Percentiles rank a stretch among this genome's conserved stretches.
Conservation (phyloP, 2,329 filamentous ascomycete species). For the Aureobasidium subglaciale region DNA sequence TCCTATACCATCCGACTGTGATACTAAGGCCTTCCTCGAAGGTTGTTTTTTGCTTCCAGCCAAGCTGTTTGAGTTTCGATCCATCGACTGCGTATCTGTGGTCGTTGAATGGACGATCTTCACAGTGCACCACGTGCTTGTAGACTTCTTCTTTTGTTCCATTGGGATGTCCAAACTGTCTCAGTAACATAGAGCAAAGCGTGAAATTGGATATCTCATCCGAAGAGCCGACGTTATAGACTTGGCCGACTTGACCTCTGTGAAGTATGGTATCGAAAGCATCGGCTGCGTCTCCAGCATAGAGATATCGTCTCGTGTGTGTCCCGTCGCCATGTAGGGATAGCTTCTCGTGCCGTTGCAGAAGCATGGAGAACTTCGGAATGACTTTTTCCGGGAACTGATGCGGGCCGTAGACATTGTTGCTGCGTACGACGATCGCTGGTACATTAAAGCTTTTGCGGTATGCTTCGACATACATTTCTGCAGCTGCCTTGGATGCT, state of each 20-base stretch:
- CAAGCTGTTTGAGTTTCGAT: conserved; percentile 58
- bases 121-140: conserved; percentile 65
- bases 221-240: conserved; percentile 75
- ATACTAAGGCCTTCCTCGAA: conserved; percentile 57
- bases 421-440: conserved; percentile 70
- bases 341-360: conserved; percentile 59
- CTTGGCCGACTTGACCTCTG: conserved; percentile 63
- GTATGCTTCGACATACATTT: conserved; percentile 63
- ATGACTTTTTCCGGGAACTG: conserved; percentile 60
- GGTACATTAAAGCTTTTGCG: conserved; percentile 75
- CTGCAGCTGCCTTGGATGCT: conserved; percentile 32
- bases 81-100: conserved; percentile 65
- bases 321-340: conserved; percentile 71
- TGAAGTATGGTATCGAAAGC: conserved; percentile 80
- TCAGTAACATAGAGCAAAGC: conserved; percentile 59
- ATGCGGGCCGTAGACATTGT: conserved; percentile 76
- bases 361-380: conserved; percentile 69
- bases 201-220: conserved; percentile 71
- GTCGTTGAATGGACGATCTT: conserved; percentile 74
- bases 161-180: conserved; percentile 52
- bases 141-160: conserved; percentile 46
- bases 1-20: conserved; percentile 64
- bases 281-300: conserved; percentile 70
- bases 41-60: conserved; percentile 61
- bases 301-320: conserved; percentile 69